A percentile compares a stretch with the other conserved stretches of the same genome.
phyloP scores from a whole-genome alignment of 345 rosid species.

The Hibiscus mutabilis region DNA sequence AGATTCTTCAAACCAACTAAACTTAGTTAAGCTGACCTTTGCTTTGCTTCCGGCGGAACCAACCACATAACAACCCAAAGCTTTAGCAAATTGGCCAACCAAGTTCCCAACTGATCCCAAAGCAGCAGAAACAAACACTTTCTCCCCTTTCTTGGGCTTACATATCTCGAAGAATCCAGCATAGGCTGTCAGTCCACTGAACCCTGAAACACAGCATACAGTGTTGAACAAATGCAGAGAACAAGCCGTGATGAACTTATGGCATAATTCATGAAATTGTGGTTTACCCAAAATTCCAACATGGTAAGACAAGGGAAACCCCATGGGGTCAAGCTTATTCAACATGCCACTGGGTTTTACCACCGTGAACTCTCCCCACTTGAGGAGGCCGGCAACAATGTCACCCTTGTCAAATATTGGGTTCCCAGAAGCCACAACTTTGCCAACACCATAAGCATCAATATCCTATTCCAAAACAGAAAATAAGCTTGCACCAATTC shows the following conservation, averaged over 20 bases:
- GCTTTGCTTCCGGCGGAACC: slow-evolving; percentile 24
- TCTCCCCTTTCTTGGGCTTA: slow-evolving; percentile 23
- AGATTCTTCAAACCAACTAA: neutral
- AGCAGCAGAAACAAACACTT: slow-evolving; percentile 23
- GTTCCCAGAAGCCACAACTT: slow-evolving; percentile 42
- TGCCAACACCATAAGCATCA: slow-evolving; percentile 46
- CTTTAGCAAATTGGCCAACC: slow-evolving; percentile 22
- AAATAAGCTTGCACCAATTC: neutral
- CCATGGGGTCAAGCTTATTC: slow-evolving; percentile 39
- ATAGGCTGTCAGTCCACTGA: slow-evolving; percentile 24
- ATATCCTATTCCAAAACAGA: slow-evolving; percentile 27
- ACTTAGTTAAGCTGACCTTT: slow-evolving; percentile 11
- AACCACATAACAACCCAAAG: slow-evolving; percentile 16
- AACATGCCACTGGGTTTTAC: slow-evolving; percentile 30
- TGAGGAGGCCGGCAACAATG: slow-evolving; percentile 37
- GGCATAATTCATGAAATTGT: neutral
- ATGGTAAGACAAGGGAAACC: slow-evolving; percentile 50
- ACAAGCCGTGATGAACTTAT: too few species aligned
- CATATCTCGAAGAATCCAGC: slow-evolving; percentile 20
- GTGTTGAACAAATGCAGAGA: too few species aligned
- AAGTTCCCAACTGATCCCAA: slow-evolving; percentile 23
- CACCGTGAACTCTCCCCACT: slow-evolving; percentile 48
- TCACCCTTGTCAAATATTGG: slow-evolving; percentile 39
- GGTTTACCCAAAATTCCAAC: slow-evolving; percentile 45
- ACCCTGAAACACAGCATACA: neutral